These are phyloP conservation scores for Aspergillus sp. DNA, from an alignment of 2,329 filamentous ascomycete species.

Conservation along the genomic window DNA sequence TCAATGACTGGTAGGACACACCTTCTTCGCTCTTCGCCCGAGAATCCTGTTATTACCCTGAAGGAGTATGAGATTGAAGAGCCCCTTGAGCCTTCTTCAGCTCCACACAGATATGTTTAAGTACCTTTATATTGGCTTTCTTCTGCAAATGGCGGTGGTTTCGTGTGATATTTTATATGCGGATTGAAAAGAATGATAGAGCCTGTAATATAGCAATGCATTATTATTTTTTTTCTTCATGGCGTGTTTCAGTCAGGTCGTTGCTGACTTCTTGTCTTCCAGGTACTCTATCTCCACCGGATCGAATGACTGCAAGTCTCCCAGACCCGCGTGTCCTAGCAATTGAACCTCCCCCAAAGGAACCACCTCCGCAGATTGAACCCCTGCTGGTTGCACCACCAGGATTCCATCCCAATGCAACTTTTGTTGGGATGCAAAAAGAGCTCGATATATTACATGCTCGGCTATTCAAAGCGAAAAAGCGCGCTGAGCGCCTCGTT, in stretches of 20 bases:
- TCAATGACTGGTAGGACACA: constrained; percentile 28
- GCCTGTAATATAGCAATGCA: neutral
- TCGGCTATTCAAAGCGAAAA: constrained; percentile 55
- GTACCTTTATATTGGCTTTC: constrained; percentile 2
- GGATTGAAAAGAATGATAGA: neutral
- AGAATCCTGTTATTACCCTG: constrained; percentile 20
- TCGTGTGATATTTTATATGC: neutral
- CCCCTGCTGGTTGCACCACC: constrained; percentile 46
- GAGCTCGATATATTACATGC: constrained; percentile 56
- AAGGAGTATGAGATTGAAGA: constrained; percentile 37
- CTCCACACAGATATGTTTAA: constrained; percentile 9
- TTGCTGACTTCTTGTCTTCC: constrained; percentile 28
- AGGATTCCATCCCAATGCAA: constrained; percentile 58
- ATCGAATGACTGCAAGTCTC: neutral
- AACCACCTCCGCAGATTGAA: constrained; percentile 11
- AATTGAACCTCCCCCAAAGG: no score
- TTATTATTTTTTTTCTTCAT: constrained; percentile 1
- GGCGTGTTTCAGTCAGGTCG: constrained; percentile 18
- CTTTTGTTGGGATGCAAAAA: constrained; percentile 57
- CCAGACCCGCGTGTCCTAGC: no score
- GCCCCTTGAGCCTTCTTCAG: constrained; percentile 12
- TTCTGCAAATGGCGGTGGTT: neutral
- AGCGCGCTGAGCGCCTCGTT: constrained; percentile 54
- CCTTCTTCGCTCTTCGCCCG: constrained; percentile 25
- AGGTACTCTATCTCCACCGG: constrained; percentile 25